Conservation (phyloP, 2,329 filamentous ascomycete genomes). For the Aspergillus sp. region DNA sequence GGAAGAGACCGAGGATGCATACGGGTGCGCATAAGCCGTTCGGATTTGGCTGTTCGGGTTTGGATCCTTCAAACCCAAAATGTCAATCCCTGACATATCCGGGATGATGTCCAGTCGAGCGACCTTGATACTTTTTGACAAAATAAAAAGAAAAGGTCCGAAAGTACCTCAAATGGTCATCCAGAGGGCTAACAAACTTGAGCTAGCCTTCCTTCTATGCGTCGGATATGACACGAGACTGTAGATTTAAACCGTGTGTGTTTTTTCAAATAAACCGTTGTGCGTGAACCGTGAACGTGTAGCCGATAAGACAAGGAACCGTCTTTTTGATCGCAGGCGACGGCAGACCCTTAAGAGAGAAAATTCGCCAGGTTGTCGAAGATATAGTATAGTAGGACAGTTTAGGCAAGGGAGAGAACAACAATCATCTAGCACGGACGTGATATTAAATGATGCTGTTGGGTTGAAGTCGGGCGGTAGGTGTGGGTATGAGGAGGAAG, state of each 20-base stretch:
- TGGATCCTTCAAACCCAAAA: slow-evolving; percentile 44
- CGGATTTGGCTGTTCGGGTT: slow-evolving; percentile 40
- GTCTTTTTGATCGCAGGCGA: slow-evolving; percentile 35
- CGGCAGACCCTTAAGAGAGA: slow-evolving; percentile 31
- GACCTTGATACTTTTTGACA: slow-evolving; percentile 17
- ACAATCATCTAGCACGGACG: slow-evolving; percentile 4
- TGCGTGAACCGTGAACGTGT: slow-evolving; percentile 35
- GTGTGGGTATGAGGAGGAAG: not conserved
- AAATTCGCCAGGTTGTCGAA: slow-evolving; percentile 29
- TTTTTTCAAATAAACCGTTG: slow-evolving; percentile 34
- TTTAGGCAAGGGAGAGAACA: slow-evolving; percentile 8
- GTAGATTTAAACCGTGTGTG: slow-evolving; percentile 24
- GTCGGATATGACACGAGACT: slow-evolving; percentile 17
- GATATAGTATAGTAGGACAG: slow-evolving; percentile 5
- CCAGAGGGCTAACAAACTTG: slow-evolving; percentile 11
- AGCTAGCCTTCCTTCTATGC: slow-evolving; percentile 10
- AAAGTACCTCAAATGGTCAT: slow-evolving; percentile 21
- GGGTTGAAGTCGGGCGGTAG: slow-evolving; percentile 7
- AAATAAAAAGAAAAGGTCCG: slow-evolving; percentile 22
- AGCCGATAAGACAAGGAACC: slow-evolving; percentile 31
- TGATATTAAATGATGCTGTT: not conserved
- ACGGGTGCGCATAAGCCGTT: slow-evolving; percentile 54
- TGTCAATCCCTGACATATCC: slow-evolving; percentile 49
- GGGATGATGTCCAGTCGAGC: slow-evolving; percentile 29
- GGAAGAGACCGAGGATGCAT: slow-evolving; percentile 70